Base-by-base conservation (phyloP, 2,329 filamentous ascomycete species). In the Colletotrichum sp. region DNA sequence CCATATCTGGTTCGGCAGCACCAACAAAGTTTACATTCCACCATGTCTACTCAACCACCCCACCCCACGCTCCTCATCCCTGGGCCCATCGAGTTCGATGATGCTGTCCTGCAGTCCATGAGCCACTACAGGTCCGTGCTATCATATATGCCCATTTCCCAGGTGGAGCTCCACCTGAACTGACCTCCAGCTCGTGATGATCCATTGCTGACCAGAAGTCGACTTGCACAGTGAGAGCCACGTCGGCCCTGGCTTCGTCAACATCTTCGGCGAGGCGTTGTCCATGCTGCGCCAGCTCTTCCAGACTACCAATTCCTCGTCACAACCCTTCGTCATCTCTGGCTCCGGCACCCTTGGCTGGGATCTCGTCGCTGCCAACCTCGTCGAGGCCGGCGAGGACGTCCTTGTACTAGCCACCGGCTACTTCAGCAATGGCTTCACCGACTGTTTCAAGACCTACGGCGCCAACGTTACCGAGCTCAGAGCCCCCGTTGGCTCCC, bases 31-130 rank as follows among this genome's bases (percentile, higher is more conserved):
- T 69, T 66, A 15, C 26, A 67, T 18, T 76, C 79, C 82, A 88
- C 82, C 70, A 93, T 93, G 92, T 93, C 91, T 79, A 88, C 88
- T 75, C 92, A 93, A 80, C 88, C 91, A 71, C 85, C 88, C 66
- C 92, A 93, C 82, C 86, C 91, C 58, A 93, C 96, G 71, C 89
- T 99, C 86, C 92, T 99, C 87, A 98, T 99, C 83, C 97, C 97
- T 66, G 97, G 97, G 78, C 97, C 97, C 82, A 98, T 98, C 85
- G 96, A 98, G 88, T 98, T 98, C 83, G 96, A 98, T 84, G 96
- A 98, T 96, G 96, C 93, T 64, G 96, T 98, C 76, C 92, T 98
- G 68, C 92, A 96, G 85, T 95, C 96, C 77, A 98, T 98, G 96
- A 94, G 94, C 88, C 96, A 98, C 87, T 98, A 94, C 88, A 96